Conservation (phyloP, 2,329 filamentous ascomycete genomes). For the Coleophoma eucalyptorum region DNA sequence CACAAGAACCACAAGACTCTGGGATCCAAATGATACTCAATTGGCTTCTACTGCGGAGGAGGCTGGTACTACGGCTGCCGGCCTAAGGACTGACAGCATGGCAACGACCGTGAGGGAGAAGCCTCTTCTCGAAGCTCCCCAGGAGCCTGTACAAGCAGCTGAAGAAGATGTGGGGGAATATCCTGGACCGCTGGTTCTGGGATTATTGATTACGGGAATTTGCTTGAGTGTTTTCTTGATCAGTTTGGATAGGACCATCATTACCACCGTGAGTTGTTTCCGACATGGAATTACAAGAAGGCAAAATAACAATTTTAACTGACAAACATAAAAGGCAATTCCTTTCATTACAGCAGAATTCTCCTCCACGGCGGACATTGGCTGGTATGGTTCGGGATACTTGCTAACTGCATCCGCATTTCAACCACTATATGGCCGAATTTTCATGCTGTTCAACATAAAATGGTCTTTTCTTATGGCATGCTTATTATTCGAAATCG, state of each 20-base stretch:
- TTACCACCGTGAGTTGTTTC: constrained; percentile 14
- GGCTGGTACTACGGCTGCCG: background rate
- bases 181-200: constrained; percentile 17
- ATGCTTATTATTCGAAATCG: constrained; percentile 27
- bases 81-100: background rate
- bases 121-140: background rate
- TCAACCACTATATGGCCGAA: constrained; percentile 16
- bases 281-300: too few species aligned
- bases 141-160: background rate
- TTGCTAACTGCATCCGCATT: constrained; percentile 27
- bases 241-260: constrained; percentile 20
- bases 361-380: constrained; percentile 29
- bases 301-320: background rate
- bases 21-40: constrained; percentile 5
- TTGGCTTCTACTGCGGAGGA: background rate
- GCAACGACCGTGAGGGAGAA: constrained; percentile 1
- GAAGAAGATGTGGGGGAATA: constrained; percentile 12
- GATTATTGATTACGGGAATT: constrained; percentile 22
- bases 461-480: constrained; percentile 22
- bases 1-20: constrained; percentile 7
- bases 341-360: constrained; percentile 34
- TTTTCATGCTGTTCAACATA: constrained; percentile 15
- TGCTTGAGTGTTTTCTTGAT: constrained; percentile 25
- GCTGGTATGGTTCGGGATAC: constrained; percentile 33
- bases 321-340: constrained; percentile 27